Conservation (phyloP, 75 land plant genomes). For the Pinus tabuliformis region DNA sequence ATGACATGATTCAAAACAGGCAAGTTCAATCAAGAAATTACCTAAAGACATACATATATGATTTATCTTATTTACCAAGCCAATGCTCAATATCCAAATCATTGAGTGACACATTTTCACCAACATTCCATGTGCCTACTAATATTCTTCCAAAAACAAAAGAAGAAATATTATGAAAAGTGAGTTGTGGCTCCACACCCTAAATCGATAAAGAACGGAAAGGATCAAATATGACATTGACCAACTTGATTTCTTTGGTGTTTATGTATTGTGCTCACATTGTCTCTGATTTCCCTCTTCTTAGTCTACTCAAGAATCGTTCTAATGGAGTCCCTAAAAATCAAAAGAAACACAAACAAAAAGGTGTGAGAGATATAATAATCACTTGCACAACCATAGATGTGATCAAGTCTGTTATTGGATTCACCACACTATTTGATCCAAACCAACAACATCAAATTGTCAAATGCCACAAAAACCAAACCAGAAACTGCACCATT, state of each 20-base stretch:
- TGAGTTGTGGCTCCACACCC: background rate
- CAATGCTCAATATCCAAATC: conserved; percentile 78
- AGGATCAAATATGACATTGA: background rate
- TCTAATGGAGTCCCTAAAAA: no score
- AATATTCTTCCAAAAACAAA: conserved; percentile 38
- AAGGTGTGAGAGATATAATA: no score
- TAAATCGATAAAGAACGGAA: background rate
- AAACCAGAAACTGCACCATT: no score
- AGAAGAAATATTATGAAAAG: background rate
- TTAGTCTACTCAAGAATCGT: no score
- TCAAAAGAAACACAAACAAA: no score
- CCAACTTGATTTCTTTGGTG: conserved; percentile 63
- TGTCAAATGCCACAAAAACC: no score
- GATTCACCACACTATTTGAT: no score
- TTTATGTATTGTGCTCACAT: background rate
- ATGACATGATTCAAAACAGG: background rate
- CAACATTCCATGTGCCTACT: conserved; percentile 95
- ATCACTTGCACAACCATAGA: no score
- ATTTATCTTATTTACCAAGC: conserved; percentile 62
- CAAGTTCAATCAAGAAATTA: conserved; percentile 16
- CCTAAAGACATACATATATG: conserved; percentile 89
- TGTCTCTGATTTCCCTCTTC: background rate
- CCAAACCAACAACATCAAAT: no score
- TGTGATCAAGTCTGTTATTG: no score
- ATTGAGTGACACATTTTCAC: conserved; percentile 59